Percentiles rank a stretch among this genome's conserved stretches.
Conservation (phyloP, 2,329 filamentous ascomycete genomes). For the Beauveria pseudobassiana region DNA sequence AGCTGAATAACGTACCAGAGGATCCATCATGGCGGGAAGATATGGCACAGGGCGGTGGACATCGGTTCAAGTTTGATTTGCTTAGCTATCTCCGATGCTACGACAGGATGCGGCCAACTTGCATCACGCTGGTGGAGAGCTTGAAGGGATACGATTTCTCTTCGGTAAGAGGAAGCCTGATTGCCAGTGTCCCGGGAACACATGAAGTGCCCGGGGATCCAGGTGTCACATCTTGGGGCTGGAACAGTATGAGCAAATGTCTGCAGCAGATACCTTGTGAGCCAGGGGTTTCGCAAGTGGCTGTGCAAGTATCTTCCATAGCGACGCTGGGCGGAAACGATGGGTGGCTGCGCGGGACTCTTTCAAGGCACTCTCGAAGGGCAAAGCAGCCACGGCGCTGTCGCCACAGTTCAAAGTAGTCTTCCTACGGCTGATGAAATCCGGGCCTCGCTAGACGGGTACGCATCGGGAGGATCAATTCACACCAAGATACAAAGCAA, state of each 20-base stretch:
- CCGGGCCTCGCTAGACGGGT: slow-evolving; percentile 68
- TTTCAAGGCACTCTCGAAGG: slow-evolving; percentile 44
- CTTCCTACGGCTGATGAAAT: slow-evolving; percentile 75
- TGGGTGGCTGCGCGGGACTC: slow-evolving; percentile 61
- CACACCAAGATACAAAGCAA: slow-evolving; percentile 69
- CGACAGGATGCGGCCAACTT: slow-evolving; percentile 47
- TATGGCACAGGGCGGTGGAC: slow-evolving; percentile 48
- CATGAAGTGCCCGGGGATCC: slow-evolving; percentile 42
- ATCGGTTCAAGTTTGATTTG: slow-evolving; percentile 68
- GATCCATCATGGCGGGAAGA: slow-evolving; percentile 11
- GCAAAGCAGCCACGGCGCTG: slow-evolving; percentile 19
- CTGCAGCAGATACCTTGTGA: slow-evolving; percentile 46
- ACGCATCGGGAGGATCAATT: slow-evolving; percentile 69
- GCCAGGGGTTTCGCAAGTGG: slow-evolving; percentile 38
- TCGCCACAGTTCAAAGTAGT: slow-evolving; percentile 58
- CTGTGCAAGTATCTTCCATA: slow-evolving; percentile 69
- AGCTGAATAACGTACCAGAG: slow-evolving; percentile 19
- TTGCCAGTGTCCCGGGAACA: slow-evolving; percentile 72
- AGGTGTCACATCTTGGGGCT: slow-evolving; percentile 63
- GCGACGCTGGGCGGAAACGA: slow-evolving; percentile 67
- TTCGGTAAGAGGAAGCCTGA: slow-evolving; percentile 57
- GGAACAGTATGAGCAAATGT: slow-evolving; percentile 57
- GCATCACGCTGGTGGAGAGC: slow-evolving; percentile 45
- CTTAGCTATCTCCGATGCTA: slow-evolving; percentile 67
- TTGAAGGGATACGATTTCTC: slow-evolving; percentile 63